Evolutionary conservation across 108 stramenopile genomes (phyloP).

Genomic region (Cyclostephanos invisitatus): DNA sequence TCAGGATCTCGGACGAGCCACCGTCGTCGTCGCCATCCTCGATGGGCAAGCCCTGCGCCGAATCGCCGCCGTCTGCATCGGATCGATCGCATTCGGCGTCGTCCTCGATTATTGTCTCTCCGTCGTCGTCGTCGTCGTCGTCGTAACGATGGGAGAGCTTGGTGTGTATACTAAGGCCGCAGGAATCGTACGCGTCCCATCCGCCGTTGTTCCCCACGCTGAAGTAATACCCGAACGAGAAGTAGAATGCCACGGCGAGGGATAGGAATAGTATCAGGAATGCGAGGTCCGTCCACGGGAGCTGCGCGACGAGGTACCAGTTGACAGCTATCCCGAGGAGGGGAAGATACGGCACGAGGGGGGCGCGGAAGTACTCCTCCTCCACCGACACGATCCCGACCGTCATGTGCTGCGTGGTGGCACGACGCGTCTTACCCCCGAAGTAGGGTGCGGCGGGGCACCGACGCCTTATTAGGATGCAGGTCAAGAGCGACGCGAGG

Average conservation of each 20-base stretch:
- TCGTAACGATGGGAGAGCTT: not conserved
- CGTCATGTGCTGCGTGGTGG: conserved; percentile 8
- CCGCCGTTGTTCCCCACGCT: conserved; percentile 19
- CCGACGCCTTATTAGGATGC: not conserved
- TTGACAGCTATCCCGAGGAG: conserved; percentile 54
- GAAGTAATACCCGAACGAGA: conserved; percentile 12
- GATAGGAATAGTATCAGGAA: conserved; percentile 1
- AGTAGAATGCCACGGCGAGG: conserved; percentile 3
- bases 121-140: not conserved
- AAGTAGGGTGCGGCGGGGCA: conserved; percentile 2
- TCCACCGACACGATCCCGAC: not conserved
- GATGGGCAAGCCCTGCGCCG: not conserved
- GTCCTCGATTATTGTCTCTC: not conserved
- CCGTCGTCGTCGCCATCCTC: not conserved
- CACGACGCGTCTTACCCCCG: conserved; percentile 5
- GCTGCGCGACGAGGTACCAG: conserved; percentile 59
- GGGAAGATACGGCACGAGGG: conserved; percentile 44
- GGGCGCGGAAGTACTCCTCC: conserved; percentile 32
- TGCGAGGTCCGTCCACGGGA: conserved; percentile 15
- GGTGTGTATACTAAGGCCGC: conserved; percentile 12
- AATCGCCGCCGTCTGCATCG: not conserved
- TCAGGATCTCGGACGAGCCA: not conserved
- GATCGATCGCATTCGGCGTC: not conserved
- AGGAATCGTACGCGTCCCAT: conserved; percentile 16
- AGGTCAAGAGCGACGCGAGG: not conserved